Conservation (phyloP, 176 grass and related monocot species). For the Luzula sylvatica region DNA sequence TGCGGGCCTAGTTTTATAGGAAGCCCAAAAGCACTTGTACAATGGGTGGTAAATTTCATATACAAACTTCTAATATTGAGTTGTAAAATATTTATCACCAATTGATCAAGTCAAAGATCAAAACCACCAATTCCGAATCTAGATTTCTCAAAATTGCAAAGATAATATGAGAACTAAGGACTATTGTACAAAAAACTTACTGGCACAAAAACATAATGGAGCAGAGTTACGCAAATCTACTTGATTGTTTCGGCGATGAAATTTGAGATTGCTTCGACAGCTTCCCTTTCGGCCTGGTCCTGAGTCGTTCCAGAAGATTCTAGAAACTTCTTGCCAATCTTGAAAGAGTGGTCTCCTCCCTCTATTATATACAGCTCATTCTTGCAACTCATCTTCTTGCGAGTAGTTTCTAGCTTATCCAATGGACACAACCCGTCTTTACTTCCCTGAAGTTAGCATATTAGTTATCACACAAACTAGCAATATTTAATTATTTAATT, state of each 20-base stretch:
- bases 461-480: background rate
- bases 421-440: conserved; percentile 76
- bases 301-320: conserved; percentile 37
- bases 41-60: conserved; percentile 50
- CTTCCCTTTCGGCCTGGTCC: conserved; percentile 44
- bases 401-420: conserved; percentile 49
- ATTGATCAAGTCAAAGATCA: background rate
- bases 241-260: conserved; percentile 35
- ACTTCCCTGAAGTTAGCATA: conserved; percentile 40
- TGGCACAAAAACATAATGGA: background rate
- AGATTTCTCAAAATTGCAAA: background rate
- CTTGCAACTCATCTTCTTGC: conserved; percentile 58
- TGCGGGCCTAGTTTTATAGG: conserved; percentile 54
- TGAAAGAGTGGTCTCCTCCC: conserved; percentile 83
- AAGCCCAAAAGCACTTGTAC: conserved; percentile 46
- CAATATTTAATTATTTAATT: background rate
- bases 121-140: background rate
- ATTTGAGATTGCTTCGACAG: conserved; percentile 45
- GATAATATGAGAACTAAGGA: background rate
- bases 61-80: conserved; percentile 35
- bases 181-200: background rate
- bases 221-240: background rate
- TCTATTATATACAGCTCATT: conserved; percentile 68
- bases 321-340: conserved; percentile 64
- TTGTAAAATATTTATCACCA: conserved; percentile 15